These are phyloP conservation scores for Picochlorum sp. DNA, from an alignment of 139 green algal genomes.

Conservation along the genomic window DNA sequence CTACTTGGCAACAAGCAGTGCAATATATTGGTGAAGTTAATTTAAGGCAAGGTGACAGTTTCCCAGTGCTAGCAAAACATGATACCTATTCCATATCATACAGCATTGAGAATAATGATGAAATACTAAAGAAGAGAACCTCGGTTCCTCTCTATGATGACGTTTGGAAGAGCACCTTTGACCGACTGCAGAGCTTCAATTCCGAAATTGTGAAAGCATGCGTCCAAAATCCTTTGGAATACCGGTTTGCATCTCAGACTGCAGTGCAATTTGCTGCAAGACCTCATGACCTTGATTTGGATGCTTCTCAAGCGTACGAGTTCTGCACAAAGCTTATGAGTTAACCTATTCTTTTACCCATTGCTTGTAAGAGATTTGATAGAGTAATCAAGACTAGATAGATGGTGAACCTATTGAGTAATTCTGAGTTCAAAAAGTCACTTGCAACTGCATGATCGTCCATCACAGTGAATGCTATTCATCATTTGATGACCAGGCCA, in stretches of 20 bases:
- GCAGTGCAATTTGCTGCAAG: conserved; percentile 38
- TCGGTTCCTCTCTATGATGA: conserved; percentile 18
- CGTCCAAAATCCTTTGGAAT: conserved; percentile 53
- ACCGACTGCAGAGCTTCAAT: conserved; percentile 23
- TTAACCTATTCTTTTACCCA: too few relatives aligned
- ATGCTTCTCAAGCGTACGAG: conserved; percentile 27
- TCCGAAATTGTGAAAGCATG: conserved; percentile 31
- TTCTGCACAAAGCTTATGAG: conserved; percentile 40
- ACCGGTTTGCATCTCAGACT: conserved; percentile 25
- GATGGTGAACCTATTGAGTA: too few relatives aligned
- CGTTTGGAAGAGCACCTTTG: conserved; percentile 18
- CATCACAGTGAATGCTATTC: too few relatives aligned
- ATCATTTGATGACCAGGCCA: too few relatives aligned
- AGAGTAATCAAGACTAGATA: too few relatives aligned
- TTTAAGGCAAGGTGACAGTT: conserved; percentile 18
- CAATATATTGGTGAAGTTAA: conserved; percentile 50
- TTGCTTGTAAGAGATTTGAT: too few relatives aligned
- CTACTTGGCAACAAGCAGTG: conserved; percentile 58
- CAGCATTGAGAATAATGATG: not conserved
- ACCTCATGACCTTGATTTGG: conserved; percentile 44
- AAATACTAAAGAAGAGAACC: not conserved
- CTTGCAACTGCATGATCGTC: too few relatives aligned
- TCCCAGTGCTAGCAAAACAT: conserved; percentile 34
- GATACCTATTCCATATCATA: conserved; percentile 57
- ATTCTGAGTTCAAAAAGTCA: too few relatives aligned